A percentile compares a stretch with the other conserved stretches of the same genome.
Conservation (phyloP, 2,329 filamentous ascomycete genomes). For the Ceratocystis ficicola region DNA sequence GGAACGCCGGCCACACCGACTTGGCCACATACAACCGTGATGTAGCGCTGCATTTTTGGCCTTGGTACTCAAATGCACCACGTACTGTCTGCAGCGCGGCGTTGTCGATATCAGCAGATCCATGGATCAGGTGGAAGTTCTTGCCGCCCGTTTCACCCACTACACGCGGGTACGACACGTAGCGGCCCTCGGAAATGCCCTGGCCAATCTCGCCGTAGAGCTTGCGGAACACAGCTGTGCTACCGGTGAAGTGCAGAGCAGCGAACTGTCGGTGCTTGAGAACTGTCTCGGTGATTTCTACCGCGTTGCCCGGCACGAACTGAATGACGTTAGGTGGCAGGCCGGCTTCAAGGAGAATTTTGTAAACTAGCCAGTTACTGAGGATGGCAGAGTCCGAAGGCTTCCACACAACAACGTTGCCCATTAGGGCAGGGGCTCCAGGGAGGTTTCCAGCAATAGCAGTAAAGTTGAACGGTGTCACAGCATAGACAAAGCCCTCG, state of each 20-base stretch:
- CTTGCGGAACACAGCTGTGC: conserved; percentile 78
- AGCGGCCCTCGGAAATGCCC: conserved; percentile 69
- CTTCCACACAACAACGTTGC: conserved; percentile 95
- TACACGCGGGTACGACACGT: conserved; percentile 74
- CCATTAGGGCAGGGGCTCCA: conserved; percentile 71
- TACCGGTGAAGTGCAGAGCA: conserved; percentile 89
- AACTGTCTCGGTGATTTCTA: conserved; percentile 65
- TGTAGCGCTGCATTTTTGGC: conserved; percentile 81
- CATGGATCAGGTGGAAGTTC: conserved; percentile 81
- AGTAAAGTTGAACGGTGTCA: conserved; percentile 95
- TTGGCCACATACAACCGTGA: conserved; percentile 67
- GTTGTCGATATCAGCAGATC: conserved; percentile 63
- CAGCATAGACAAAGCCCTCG: conserved; percentile 89
- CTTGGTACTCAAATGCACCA: conserved; percentile 81
- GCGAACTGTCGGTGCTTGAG: conserved; percentile 71
- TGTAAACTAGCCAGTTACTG: conserved; percentile 83
- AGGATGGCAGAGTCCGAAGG: conserved; percentile 79
- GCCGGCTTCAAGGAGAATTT: conserved; percentile 82
- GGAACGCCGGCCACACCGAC: conserved; percentile 62
- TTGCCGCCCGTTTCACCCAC: conserved; percentile 87
- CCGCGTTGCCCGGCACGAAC: conserved; percentile 81
- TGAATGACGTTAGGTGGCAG: conserved; percentile 84
- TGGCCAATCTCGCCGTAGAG: conserved; percentile 77
- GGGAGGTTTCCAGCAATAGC: conserved; percentile 83
- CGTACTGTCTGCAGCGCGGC: conserved; percentile 72